Conservation (phyloP, 495 filamentous ascomycete genomes). For the Bombardia bombarda region DNA sequence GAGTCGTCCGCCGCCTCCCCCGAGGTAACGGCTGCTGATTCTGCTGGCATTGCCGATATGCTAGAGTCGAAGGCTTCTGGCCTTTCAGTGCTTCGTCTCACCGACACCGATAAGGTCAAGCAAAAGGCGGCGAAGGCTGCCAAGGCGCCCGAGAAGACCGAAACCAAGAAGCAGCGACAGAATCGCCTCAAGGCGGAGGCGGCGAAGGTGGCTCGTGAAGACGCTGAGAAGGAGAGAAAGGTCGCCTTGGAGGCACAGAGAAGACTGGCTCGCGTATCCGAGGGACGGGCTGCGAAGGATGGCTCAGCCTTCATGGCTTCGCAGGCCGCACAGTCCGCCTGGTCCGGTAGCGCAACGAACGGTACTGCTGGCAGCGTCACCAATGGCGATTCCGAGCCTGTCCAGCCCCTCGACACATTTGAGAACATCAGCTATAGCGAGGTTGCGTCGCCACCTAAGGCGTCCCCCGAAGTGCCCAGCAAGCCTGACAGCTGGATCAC, state of each 20-base stretch:
- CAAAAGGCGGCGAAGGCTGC: slow-evolving; percentile 54
- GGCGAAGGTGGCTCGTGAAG: slow-evolving; percentile 60
- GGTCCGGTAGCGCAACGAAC: slow-evolving; percentile 33
- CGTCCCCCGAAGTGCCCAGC: slow-evolving; percentile 10
- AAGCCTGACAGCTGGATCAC: slow-evolving; percentile 42
- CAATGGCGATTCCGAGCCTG: slow-evolving; percentile 22
- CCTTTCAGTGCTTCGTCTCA: slow-evolving; percentile 71
- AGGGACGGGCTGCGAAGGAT: slow-evolving; percentile 71
- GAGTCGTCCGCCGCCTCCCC: slow-evolving; percentile 60
- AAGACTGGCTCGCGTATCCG: slow-evolving; percentile 67
- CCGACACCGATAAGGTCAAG: slow-evolving; percentile 52
- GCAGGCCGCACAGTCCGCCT: slow-evolving; percentile 47
- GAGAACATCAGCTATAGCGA: slow-evolving; percentile 32
- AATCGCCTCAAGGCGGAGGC: slow-evolving; percentile 75
- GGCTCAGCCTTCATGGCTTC: slow-evolving; percentile 49
- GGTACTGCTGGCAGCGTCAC: slow-evolving; percentile 16
- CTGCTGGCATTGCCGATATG: slow-evolving; percentile 75
- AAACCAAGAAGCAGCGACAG: slow-evolving; percentile 89
- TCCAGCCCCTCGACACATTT: slow-evolving; percentile 69
- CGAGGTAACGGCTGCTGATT: slow-evolving; percentile 41
- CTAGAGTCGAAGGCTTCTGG: slow-evolving; percentile 61
- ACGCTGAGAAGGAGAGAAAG: slow-evolving; percentile 65
- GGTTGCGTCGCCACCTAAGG: slow-evolving; percentile 14
- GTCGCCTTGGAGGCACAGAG: slow-evolving; percentile 69
- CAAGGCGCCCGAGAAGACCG: slow-evolving; percentile 44